These are phyloP conservation scores for Nicotiana benthamiana DNA, from an alignment of 257 asterid species.

Conservation along the genomic window DNA sequence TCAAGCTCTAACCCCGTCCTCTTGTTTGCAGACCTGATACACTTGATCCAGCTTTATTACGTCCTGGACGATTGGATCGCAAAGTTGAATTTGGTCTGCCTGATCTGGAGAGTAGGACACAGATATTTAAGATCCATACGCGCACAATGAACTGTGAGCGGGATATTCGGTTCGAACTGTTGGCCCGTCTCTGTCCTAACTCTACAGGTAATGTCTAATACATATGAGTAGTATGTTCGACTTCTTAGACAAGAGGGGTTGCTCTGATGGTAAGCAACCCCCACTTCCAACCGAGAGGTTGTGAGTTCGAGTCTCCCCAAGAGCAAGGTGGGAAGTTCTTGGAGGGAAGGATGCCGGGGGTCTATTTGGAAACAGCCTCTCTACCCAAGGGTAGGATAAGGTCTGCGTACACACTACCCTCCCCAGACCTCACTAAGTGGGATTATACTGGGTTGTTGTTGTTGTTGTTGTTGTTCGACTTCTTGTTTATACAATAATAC, in stretches of 20 bases:
- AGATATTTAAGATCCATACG: conserved; percentile 69
- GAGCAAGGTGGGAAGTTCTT: too few relatives aligned
- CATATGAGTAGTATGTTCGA: neutral
- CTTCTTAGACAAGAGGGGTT: too few relatives aligned
- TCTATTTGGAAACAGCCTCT: too few relatives aligned
- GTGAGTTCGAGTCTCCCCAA: too few relatives aligned
- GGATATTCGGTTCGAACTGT: conserved; percentile 68
- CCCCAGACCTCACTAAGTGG: too few relatives aligned
- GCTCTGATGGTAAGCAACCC: too few relatives aligned
- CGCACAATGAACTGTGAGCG: conserved; percentile 78
- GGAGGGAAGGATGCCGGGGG: too few relatives aligned
- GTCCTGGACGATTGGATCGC: conserved; percentile 89
- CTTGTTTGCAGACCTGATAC: conserved; percentile 72
- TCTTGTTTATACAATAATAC: neutral
- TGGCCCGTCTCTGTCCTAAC: conserved; percentile 95
- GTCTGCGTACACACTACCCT: too few relatives aligned
- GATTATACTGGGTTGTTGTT: too few relatives aligned
- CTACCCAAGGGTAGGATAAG: too few relatives aligned
- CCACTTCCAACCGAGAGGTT: too few relatives aligned
- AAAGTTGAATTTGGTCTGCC: conserved; percentile 98
- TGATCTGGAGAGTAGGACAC: conserved; percentile 73
- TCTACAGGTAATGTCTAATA: conserved; percentile 55
- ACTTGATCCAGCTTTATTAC: conserved; percentile 83
- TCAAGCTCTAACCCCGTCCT: neutral
- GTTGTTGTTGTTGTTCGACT: too few relatives aligned